Conservation (phyloP, 2,329 filamentous ascomycete species). For the Ilyonectria destructans region DNA sequence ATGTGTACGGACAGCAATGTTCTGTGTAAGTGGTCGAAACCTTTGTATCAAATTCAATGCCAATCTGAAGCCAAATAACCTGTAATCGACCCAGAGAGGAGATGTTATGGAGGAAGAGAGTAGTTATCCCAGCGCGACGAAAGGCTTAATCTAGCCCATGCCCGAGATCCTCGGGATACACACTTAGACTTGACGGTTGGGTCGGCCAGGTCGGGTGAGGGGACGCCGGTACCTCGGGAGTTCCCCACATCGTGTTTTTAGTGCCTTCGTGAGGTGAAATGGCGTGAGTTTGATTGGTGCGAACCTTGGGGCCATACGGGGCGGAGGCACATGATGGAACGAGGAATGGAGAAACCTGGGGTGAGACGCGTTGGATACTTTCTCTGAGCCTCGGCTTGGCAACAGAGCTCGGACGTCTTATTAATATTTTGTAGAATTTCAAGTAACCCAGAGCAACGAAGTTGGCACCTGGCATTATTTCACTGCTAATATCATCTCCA, state of each 20-base stretch:
- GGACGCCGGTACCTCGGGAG: conserved; percentile 39
- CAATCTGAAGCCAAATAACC: neutral
- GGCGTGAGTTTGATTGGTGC: conserved; percentile 22
- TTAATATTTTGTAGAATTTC: too few relatives aligned
- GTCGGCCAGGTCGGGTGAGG: conserved; percentile 13
- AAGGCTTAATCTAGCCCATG: neutral
- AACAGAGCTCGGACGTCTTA: neutral
- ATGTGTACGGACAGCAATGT: neutral
- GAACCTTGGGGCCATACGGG: conserved; percentile 5
- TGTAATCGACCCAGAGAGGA: too few relatives aligned
- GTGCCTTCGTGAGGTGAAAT: conserved; percentile 23
- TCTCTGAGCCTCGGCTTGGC: conserved; percentile 1
- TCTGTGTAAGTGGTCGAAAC: neutral
- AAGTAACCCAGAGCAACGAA: too few relatives aligned
- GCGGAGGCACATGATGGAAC: conserved; percentile 27
- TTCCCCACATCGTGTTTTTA: conserved; percentile 13
- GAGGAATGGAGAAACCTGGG: conserved; percentile 6
- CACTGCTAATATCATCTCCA: too few relatives aligned
- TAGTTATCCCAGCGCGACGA: neutral
- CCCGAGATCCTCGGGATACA: neutral
- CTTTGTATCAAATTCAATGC: neutral
- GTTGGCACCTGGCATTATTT: too few relatives aligned
- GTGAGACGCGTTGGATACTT: neutral
- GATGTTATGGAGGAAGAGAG: neutral
- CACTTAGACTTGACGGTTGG: conserved; percentile 3